Conservation (phyloP, 1,284 basidiomycete species). For the Cystobasidium pallidum region DNA sequence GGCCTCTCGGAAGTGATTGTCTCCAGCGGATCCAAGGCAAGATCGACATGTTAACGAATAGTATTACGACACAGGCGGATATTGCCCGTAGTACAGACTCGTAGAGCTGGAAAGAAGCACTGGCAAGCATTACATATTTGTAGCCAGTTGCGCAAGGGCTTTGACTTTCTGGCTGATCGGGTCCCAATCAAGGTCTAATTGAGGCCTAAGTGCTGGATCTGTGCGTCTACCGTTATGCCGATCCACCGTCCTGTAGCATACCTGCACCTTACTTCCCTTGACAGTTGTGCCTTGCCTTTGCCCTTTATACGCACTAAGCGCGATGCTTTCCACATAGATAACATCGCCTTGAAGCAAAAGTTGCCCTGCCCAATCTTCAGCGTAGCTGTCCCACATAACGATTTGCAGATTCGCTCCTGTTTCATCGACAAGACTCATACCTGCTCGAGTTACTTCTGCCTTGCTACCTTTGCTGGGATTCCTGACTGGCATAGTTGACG, state of each 20-base stretch:
- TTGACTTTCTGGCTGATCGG: constrained; percentile 32
- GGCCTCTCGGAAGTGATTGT: constrained; percentile 15
- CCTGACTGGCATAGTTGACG: constrained; percentile 38
- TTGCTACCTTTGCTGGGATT: constrained; percentile 8
- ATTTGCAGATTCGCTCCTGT: constrained; percentile 29
- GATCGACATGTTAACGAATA: constrained; percentile 32
- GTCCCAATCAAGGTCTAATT: constrained; percentile 37
- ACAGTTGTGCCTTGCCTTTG: constrained; percentile 29
- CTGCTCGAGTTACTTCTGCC: constrained; percentile 25
- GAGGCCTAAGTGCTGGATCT: constrained; percentile 19
- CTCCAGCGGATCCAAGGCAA: constrained; percentile 22
- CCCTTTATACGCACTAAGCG: constrained; percentile 32
- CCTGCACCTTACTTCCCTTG: constrained; percentile 34
- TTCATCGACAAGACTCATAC: constrained; percentile 26
- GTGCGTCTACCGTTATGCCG: not conserved
- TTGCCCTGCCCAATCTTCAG: constrained; percentile 37
- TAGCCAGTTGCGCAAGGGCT: constrained; percentile 23
- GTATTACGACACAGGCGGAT: constrained; percentile 14
- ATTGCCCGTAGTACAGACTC: constrained; percentile 23
- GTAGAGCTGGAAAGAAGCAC: not conserved
- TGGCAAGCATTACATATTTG: not conserved
- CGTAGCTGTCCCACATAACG: constrained; percentile 42
- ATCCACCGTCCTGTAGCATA: constrained; percentile 35
- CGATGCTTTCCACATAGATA: constrained; percentile 36
- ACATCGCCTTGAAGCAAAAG: constrained; percentile 28